Conservation (phyloP, 2,329 filamentous ascomycete genomes). For the Leptographium procerum region DNA sequence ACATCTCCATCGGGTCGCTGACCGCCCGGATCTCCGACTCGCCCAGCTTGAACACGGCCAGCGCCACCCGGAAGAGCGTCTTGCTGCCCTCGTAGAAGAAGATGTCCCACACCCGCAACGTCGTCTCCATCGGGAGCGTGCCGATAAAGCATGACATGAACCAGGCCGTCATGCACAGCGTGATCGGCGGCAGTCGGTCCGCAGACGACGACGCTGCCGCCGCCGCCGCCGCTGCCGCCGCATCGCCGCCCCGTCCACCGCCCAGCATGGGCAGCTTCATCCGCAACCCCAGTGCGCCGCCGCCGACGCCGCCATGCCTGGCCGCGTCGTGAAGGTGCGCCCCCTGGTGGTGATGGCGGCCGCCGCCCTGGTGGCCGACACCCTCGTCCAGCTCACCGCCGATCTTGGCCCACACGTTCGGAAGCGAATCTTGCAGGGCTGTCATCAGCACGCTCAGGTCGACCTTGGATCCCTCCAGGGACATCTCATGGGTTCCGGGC, state of each 20-base stretch:
- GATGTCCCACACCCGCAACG: slow-evolving; percentile 85
- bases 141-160: slow-evolving; percentile 97
- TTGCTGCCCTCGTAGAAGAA: slow-evolving; percentile 95
- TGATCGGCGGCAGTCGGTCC: slow-evolving; percentile 69
- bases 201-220: not conserved
- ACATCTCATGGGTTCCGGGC: slow-evolving; percentile 84
- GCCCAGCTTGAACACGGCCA: slow-evolving; percentile 83
- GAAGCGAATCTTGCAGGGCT: slow-evolving; percentile 69
- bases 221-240: not conserved
- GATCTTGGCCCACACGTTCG: slow-evolving; percentile 77
- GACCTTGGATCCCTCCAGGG: slow-evolving; percentile 82
- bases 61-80: slow-evolving; percentile 81
- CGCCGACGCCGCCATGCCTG: slow-evolving; percentile 8
- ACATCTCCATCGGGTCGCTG: slow-evolving; percentile 85
- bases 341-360: slow-evolving; percentile 5
- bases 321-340: slow-evolving; percentile 2
- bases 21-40: slow-evolving; percentile 71
- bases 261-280: slow-evolving; percentile 27
- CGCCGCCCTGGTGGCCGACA: slow-evolving; percentile 17
- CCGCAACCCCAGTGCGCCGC: slow-evolving; percentile 22
- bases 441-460: slow-evolving; percentile 91
- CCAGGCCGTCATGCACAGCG: slow-evolving; percentile 88
- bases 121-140: slow-evolving; percentile 82
- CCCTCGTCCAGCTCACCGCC: slow-evolving; percentile 40
- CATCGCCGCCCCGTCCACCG: slow-evolving; percentile 27